Percentiles rank a stretch among this genome's conserved stretches.
phyloP scores from a whole-genome alignment of 75 land plant species.

The Pinus taeda region DNA sequence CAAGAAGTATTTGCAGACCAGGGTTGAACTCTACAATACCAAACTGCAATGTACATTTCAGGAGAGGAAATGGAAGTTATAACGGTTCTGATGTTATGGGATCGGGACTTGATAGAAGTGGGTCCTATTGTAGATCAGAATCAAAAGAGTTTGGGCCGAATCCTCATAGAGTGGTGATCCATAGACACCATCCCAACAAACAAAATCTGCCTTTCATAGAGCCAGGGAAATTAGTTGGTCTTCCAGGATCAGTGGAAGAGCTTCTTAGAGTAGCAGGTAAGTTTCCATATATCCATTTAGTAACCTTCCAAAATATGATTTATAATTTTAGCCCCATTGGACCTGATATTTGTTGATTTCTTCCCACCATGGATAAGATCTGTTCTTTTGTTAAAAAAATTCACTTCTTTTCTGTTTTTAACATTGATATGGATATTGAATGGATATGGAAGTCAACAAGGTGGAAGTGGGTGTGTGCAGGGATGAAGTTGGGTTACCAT shows the following conservation, averaged over 20 bases:
- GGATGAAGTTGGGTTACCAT: constrained; percentile 38
- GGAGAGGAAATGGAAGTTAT: not conserved
- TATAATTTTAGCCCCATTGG: too few relatives aligned
- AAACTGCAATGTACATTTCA: not conserved
- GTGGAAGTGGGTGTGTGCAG: not conserved
- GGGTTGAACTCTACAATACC: not conserved
- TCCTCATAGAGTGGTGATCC: not conserved
- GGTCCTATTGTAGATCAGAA: not conserved
- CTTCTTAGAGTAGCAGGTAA: constrained; percentile 42
- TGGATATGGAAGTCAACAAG: not conserved
- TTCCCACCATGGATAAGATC: too few relatives aligned
- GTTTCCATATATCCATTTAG: not conserved
- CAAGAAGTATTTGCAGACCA: not conserved
- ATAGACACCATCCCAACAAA: constrained; percentile 1
- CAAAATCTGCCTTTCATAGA: not conserved
- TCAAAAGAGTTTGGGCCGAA: not conserved
- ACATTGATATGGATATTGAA: not conserved
- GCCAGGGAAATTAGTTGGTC: constrained; percentile 42
- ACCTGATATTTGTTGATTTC: too few relatives aligned
- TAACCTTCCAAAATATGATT: too few relatives aligned
- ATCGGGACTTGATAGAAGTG: not conserved
- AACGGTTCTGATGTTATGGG: not conserved
- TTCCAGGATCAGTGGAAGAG: constrained; percentile 44
- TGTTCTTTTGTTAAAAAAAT: not conserved
- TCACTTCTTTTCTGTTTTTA: not conserved